phyloP scores from a whole-genome alignment of 108 stramenopile genomes.

The Skeletonema marinoi region DNA sequence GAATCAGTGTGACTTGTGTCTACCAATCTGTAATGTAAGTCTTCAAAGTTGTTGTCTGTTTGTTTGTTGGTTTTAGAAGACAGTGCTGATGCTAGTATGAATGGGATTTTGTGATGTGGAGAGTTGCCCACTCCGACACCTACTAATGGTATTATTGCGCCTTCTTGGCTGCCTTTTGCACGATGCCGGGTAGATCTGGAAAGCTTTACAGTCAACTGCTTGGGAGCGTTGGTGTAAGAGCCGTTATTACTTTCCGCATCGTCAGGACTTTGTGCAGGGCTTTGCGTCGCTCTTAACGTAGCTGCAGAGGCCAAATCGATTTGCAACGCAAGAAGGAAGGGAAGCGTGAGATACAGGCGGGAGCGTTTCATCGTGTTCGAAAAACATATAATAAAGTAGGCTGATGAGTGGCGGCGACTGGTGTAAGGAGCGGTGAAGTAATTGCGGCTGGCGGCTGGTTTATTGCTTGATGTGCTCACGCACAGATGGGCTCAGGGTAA shows the following conservation, averaged over 20 bases:
- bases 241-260: neutral
- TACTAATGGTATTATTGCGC: constrained; percentile 58
- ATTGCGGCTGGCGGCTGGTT: too few species aligned
- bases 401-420: neutral
- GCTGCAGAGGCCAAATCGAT: neutral
- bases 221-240: neutral
- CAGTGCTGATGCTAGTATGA: constrained; percentile 29
- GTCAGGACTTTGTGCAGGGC: neutral
- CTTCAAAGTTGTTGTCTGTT: neutral
- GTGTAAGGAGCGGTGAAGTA: too few species aligned
- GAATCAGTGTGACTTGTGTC: constrained; percentile 62
- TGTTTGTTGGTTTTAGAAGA: neutral
- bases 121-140: constrained; percentile 85
- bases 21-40: constrained; percentile 59
- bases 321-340: neutral
- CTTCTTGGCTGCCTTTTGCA: neutral
- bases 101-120: constrained; percentile 47
- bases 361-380: neutral
- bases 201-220: neutral
- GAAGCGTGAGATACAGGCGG: neutral
- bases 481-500: too few species aligned
- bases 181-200: constrained; percentile 14
- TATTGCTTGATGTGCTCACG: too few species aligned
- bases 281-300: neutral
- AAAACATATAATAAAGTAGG: neutral